Evolutionary conservation across 179 eudicot species (phyloP).

Genomic region (Heliamphora pulchella): DNA sequence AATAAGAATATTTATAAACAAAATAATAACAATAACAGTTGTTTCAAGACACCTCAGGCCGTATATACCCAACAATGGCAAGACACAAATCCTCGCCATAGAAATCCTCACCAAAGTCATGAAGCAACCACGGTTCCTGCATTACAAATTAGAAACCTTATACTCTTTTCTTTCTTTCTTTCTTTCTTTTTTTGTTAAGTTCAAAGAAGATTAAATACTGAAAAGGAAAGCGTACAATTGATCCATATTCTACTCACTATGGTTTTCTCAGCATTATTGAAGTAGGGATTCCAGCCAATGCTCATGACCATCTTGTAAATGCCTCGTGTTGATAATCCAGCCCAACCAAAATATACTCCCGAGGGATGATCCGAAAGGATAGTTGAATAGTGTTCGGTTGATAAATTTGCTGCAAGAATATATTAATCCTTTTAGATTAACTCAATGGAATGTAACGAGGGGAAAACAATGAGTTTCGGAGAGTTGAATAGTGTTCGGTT

Average conservation of each 20-base stretch:
- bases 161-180: too few relatives aligned
- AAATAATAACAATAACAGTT: not conserved
- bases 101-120: constrained; percentile 79
- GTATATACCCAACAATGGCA: constrained; percentile 76
- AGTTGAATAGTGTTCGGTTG: constrained; percentile 48
- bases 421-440: constrained; percentile 8
- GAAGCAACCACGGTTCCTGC: constrained; percentile 98
- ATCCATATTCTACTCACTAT: constrained; percentile 51
- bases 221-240: not conserved
- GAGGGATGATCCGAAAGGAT: constrained; percentile 71
- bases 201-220: not conserved
- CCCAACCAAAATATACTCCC: constrained; percentile 98
- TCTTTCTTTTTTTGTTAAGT: too few relatives aligned
- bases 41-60: constrained; percentile 72
- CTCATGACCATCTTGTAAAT: constrained; percentile 98
- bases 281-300: constrained; percentile 95
- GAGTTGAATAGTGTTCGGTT: constrained; percentile 41
- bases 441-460: not conserved
- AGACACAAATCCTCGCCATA: constrained; percentile 84
- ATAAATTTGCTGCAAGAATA: constrained; percentile 67
- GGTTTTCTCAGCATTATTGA: constrained; percentile 80
- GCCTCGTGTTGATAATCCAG: constrained; percentile 60
- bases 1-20: not conserved
- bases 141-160: not conserved
- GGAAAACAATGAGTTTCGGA: constrained; percentile 17